Base-by-base conservation (phyloP, 805 yeast species). In the Alloascoidea hylecoeti region DNA sequence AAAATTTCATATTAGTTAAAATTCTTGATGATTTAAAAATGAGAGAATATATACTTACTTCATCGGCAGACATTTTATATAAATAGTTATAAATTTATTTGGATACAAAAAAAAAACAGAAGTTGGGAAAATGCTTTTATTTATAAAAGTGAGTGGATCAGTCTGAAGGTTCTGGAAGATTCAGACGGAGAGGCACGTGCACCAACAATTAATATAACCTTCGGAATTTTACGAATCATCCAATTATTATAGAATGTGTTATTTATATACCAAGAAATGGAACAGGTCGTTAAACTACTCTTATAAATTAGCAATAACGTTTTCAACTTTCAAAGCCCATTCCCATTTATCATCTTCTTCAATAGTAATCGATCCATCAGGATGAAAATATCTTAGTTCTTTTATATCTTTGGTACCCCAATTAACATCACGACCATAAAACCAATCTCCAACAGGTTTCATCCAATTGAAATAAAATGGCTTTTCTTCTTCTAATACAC, bases 301-400 rank as follows among this genome's bases (percentile, higher is more conserved):
- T 23, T 9, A 23, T 23, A n/a, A 9, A 35, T 45, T 39, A 38
- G 42, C 54, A 23, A 56, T 54, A 14, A 48, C 50, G 18, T 49
- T 44, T 1, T 62, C 49, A 18, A 60, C 61, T 34, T 54, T 55
- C 35, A 53, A 45, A 27, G 61, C 61, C 60, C 62, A 57, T 9
- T 55, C 52, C 64, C 65, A 61, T 35, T 48, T 45, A 2, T 48
- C 45, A 43, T 61, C 66, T 9, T 49, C 51, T 5, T 41, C 44
- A 34, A 52, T 49, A 18, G 40, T 39, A 13, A 47, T 45, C 6
- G 50, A 17, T 16, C 66, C 66, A 39, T 56, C 55, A 15, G 43
- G 40, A 17, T 50, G 49, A 35, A 61, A 49, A 36, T 41, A 41
- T 40, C 63, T 50, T 15, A 46, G 40, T 36, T 56, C 46, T 16